Evolutionary conservation across 1,139 yeast species (phyloP).

Genomic region (Pichia kudriavzevii): DNA sequence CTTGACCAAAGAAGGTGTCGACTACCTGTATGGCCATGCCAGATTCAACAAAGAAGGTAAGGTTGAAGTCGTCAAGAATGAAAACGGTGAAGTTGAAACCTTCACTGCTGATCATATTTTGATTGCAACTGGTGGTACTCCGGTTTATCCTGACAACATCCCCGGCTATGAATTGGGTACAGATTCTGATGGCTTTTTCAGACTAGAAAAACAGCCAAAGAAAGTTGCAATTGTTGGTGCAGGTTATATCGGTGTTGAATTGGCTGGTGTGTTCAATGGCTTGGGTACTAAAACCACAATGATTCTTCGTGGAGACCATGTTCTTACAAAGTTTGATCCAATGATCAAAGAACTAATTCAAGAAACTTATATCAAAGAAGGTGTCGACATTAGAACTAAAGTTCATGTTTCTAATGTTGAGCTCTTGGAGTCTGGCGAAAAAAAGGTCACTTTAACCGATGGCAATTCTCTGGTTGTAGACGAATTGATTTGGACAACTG

Average conservation of each 20-base stretch:
- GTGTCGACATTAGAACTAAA: conserved; percentile 69
- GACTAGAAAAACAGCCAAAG: conserved; percentile 73
- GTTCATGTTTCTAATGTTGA: conserved; percentile 55
- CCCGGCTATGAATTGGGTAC: conserved; percentile 81
- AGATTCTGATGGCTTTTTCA: conserved; percentile 88
- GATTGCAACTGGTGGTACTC: conserved; percentile 91
- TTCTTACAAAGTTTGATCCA: conserved; percentile 80
- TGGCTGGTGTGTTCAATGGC: conserved; percentile 88
- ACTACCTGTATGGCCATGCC: conserved; percentile 83
- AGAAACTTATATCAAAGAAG: conserved; percentile 69
- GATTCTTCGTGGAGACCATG: conserved; percentile 84
- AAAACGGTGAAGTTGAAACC: conserved; percentile 43
- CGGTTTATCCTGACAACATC: conserved; percentile 60
- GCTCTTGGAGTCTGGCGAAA: conserved; percentile 50
- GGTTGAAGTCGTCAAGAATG: conserved; percentile 66
- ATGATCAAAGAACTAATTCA: conserved; percentile 74
- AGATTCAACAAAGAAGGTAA: conserved; percentile 61
- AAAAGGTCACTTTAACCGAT: conserved; percentile 50
- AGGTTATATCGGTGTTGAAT: conserved; percentile 94
- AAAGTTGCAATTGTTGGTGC: conserved; percentile 95
- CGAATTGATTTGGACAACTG: conserved; percentile 84
- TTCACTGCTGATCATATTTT: conserved; percentile 78
- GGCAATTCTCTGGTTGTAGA: conserved; percentile 63
- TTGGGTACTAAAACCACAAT: conserved; percentile 84
- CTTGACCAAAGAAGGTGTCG: conserved; percentile 81